phyloP scores from a whole-genome alignment of 768 basidiomycete species.

The Boletus edulis region DNA sequence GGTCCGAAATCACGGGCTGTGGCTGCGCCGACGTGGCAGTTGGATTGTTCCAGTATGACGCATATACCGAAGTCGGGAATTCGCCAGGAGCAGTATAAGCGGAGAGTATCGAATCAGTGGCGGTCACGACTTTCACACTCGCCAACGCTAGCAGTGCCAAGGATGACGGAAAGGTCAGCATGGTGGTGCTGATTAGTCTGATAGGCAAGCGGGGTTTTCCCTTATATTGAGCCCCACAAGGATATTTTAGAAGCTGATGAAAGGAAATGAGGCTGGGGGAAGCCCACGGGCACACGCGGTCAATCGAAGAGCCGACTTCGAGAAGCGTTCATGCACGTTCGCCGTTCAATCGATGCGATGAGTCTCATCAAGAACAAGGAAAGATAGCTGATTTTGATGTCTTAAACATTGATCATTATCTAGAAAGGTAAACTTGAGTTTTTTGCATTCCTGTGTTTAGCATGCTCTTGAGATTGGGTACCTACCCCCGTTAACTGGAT shows the following conservation, averaged over 20 bases:
- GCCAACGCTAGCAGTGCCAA: constrained; percentile 11
- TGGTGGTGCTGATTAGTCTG: constrained; percentile 5
- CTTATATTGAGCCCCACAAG: constrained; percentile 2
- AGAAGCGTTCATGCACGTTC: constrained; percentile 11
- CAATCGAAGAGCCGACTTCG: background rate
- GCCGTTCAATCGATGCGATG: background rate
- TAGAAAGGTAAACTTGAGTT: too few relatives aligned
- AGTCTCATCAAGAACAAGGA: background rate
- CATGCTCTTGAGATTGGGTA: too few relatives aligned
- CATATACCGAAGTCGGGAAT: constrained; percentile 61
- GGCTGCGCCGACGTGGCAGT: constrained; percentile 67
- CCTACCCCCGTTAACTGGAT: too few relatives aligned
- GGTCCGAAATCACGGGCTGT: constrained; percentile 70
- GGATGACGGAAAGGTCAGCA: constrained; percentile 13
- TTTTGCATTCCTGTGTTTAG: too few relatives aligned
- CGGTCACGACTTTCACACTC: background rate
- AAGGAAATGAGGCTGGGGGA: background rate
- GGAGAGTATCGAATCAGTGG: constrained; percentile 19
- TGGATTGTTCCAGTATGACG: constrained; percentile 64
- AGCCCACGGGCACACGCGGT: background rate
- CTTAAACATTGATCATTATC: too few relatives aligned
- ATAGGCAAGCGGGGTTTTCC: background rate
- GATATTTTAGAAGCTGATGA: background rate
- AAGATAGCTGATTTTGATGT: too few relatives aligned
- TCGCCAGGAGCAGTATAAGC: constrained; percentile 58